Base-by-base conservation (phyloP, 169 alveolate species). In the Cryptosporidium muris region DNA sequence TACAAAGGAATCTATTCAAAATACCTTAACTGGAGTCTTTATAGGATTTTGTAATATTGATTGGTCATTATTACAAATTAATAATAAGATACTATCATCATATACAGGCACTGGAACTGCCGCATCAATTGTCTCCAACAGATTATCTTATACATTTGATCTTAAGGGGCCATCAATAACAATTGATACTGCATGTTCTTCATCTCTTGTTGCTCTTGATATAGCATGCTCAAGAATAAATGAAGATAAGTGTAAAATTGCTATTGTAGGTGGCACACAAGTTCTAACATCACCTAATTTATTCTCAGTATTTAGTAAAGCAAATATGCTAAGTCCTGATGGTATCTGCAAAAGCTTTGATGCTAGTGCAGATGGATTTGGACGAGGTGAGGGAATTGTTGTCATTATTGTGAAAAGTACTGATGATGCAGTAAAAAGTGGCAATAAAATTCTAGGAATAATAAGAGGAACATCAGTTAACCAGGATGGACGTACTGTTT, bases 321-420 rank as follows among this genome's bases (percentile, higher is more conserved):
- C 93, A 14, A 56, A 74, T 16, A 90, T 90, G 93, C 82, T 90
- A n/a, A 81, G 91, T 52, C 51, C 51, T 38, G 92, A 90, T 49
- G 88, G 91, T 8, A 65, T 88, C 5, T 90, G 93, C 82, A 90
- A 88, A 63, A 82, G 91, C n/a, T 90, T 90, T 63, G 93, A 90
- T 64, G 91, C 65, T 36, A 45, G 81, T 14, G 93, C 93, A 0
- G 68, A 90, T 63, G 93, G 93, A 12, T 90, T 82, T 60, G 93
- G 82, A 3, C 80, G 93, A 53, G 88, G 92, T n/a, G 93, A 90
- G 43, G 93, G 93, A 2, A 81, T 82, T 16, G 94, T 91, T 11
- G 89, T 90, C 1, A 63, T 91, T 9, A 56, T 91, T 14, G 51
- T 91, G 14, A 64, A 65, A 40, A 82, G 88, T 12, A 12, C 81